Conservation (phyloP, 2,329 filamentous ascomycete species). For the Lecanosticta acicola region DNA sequence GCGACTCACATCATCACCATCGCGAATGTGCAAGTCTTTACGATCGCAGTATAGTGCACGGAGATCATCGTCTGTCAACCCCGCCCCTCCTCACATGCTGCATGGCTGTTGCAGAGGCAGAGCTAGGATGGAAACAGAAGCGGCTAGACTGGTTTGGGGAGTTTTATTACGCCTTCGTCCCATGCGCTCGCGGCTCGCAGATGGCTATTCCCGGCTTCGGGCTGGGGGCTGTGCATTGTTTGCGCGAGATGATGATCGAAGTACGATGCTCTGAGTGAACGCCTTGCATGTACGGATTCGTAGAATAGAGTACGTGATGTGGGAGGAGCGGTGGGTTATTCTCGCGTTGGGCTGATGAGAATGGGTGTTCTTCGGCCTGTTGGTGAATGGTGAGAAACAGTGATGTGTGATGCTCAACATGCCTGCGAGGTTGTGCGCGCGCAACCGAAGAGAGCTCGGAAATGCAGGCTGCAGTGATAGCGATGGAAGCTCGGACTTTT, state of each 20-base stretch:
- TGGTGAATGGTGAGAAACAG: no score
- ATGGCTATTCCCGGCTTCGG: background rate
- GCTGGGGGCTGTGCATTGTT: no score
- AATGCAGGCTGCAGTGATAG: no score
- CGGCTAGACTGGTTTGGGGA: background rate
- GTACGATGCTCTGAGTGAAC: background rate
- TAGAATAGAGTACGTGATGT: no score
- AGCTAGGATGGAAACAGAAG: background rate
- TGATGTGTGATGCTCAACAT: no score
- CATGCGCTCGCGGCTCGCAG: background rate
- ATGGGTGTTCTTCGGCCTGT: no score
- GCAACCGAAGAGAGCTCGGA: background rate
- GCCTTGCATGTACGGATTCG: no score
- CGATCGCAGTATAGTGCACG: background rate
- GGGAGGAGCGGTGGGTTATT: no score
- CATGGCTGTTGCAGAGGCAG: background rate
- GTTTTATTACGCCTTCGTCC: background rate
- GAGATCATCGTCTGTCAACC: slow-evolving; percentile 3
- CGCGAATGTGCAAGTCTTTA: background rate
- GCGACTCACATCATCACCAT: no score
- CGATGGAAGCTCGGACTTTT: background rate
- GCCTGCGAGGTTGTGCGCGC: background rate
- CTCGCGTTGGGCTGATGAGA: no score
- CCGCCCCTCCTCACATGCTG: background rate
- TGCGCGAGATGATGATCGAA: background rate